Conservation (phyloP, 2,329 filamentous ascomycete genomes). For the Colletotrichum liriopes region DNA sequence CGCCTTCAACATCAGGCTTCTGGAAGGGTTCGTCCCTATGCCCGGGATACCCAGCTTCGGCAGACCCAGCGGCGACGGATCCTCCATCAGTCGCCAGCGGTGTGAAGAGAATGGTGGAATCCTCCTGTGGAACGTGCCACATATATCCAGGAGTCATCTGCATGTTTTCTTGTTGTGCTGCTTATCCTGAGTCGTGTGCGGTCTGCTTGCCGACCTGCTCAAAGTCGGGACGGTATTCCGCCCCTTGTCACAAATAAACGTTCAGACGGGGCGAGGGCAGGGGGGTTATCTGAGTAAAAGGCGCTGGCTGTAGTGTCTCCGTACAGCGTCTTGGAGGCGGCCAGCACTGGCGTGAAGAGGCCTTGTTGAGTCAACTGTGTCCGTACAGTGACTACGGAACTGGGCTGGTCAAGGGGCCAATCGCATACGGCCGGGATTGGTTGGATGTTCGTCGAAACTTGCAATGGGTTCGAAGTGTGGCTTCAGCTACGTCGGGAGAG, state of each 20-base stretch:
- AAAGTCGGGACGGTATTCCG: neutral
- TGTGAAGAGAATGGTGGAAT: neutral
- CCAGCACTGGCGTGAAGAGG: neutral
- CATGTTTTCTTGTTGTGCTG: neutral
- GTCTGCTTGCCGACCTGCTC: neutral
- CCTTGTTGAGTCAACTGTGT: neutral
- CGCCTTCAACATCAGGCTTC: slow-evolving; percentile 23
- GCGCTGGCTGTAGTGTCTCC: neutral
- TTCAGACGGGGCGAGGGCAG: neutral
- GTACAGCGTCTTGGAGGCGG: neutral
- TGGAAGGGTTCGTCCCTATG: slow-evolving; percentile 20
- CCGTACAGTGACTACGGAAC: no score
- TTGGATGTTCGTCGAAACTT: neutral
- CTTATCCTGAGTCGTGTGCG: slow-evolving; percentile 11
- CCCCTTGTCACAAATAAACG: neutral
- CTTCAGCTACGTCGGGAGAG: slow-evolving; percentile 1
- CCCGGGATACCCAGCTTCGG: slow-evolving; percentile 5
- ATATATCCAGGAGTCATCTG: neutral
- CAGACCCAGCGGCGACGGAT: neutral
- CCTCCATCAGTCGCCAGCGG: neutral
- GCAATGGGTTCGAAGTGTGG: slow-evolving; percentile 12
- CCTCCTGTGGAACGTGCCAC: slow-evolving; percentile 8
- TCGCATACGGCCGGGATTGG: neutral
- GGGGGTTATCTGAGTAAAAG: slow-evolving; percentile 23
- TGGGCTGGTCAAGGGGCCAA: neutral